Evolutionary conservation across 2,329 filamentous ascomycete genomes (phyloP).

Genomic region (Ascocoryne sarcoides): DNA sequence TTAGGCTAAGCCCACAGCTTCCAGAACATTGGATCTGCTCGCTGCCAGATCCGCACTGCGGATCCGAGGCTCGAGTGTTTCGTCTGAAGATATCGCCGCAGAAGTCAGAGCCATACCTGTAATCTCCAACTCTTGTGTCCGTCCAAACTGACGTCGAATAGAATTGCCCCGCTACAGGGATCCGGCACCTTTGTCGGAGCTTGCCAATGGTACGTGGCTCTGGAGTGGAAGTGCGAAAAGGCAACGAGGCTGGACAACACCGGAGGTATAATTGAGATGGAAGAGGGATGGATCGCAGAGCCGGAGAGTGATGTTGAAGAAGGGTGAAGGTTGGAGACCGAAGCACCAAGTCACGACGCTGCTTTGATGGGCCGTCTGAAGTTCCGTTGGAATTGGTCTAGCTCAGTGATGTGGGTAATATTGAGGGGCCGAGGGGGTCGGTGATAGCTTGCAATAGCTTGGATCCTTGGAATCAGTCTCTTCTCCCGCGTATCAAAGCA

Average conservation of each 20-base stretch:
- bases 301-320: too few relatives aligned
- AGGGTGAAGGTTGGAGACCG: conserved; percentile 3
- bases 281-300: conserved; percentile 2
- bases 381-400: not conserved
- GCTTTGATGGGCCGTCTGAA: conserved; percentile 4
- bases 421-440: conserved; percentile 3
- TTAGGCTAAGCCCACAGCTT: conserved; percentile 6
- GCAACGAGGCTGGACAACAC: too few relatives aligned
- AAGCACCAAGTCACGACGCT: conserved; percentile 14
- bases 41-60: conserved; percentile 4
- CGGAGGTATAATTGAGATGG: too few relatives aligned
- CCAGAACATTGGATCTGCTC: conserved; percentile 6
- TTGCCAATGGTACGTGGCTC: too few relatives aligned
- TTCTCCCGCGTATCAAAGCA: too few relatives aligned
- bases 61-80: conserved; percentile 6
- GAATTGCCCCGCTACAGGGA: conserved; percentile 22
- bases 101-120: conserved; percentile 15
- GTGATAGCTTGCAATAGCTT: too few relatives aligned
- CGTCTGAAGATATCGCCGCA: conserved; percentile 9
- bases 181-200: conserved; percentile 8
- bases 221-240: too few relatives aligned
- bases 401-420: not conserved
- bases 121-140: conserved; percentile 15
- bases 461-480: too few relatives aligned
- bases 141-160: conserved; percentile 17